phyloP scores from a whole-genome alignment of 495 filamentous ascomycete genomes.

The Tuber melanosporum region DNA sequence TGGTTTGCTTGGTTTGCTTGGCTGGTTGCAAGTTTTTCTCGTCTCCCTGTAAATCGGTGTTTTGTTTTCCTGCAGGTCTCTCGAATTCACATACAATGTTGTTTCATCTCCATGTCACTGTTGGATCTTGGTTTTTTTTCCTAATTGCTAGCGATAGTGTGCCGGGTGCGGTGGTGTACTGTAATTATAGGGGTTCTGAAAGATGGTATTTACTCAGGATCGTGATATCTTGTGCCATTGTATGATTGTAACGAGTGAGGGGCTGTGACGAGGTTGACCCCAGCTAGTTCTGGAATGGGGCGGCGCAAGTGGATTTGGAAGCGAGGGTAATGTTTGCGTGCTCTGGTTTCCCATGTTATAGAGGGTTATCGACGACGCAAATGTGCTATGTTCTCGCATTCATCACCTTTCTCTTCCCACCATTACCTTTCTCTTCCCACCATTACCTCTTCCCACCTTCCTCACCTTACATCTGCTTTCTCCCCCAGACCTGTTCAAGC shows the following conservation, averaged over 20 bases:
- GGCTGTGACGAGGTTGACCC: neutral
- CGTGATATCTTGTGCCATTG: neutral
- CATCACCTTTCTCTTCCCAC: neutral
- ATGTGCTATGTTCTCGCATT: neutral
- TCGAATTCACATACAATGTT: neutral
- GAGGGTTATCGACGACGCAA: neutral
- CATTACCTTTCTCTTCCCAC: neutral
- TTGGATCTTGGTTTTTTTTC: neutral
- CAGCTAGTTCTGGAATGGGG: neutral
- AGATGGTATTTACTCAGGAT: neutral
- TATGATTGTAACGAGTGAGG: neutral
- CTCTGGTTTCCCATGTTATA: neutral
- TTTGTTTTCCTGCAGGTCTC: neutral
- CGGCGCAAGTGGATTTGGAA: neutral
- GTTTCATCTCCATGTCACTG: neutral
- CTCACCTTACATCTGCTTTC: neutral
- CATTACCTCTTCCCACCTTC: neutral
- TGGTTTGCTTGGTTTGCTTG: neutral
- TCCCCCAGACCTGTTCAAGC: neutral
- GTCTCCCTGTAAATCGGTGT: constrained; percentile 1
- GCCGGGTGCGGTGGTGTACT: neutral
- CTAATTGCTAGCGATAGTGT: neutral
- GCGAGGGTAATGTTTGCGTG: neutral
- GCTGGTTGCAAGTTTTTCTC: constrained; percentile 3
- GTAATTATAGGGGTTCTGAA: neutral